Conservation (phyloP, 257 asterid genomes). For the Nicotiana tomentosiformis region DNA sequence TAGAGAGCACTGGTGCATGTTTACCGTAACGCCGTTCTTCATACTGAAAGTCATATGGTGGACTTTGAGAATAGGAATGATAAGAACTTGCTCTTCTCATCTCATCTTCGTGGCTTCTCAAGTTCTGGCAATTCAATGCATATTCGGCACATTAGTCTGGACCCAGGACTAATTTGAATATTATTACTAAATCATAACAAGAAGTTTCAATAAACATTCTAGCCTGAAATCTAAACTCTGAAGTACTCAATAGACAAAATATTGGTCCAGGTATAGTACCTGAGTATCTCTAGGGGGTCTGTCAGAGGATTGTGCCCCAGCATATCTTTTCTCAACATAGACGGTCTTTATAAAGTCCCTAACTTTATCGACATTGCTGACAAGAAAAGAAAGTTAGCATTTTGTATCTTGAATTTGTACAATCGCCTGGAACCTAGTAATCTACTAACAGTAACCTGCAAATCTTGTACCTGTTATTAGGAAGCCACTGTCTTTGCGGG, state of each 20-base stretch:
- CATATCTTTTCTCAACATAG: conserved; percentile 56
- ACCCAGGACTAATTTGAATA: conserved; percentile 11
- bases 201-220: conserved; percentile 15
- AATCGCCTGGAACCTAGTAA: not conserved
- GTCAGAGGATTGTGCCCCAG: conserved; percentile 45
- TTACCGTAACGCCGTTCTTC: conserved; percentile 90
- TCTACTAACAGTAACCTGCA: not conserved
- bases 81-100: conserved; percentile 92
- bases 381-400: conserved; percentile 14
- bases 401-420: not conserved
- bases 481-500: conserved; percentile 54
- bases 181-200: conserved; percentile 3
- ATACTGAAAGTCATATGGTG: conserved; percentile 95
- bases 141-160: conserved; percentile 21
- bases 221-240: not conserved
- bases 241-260: conserved; percentile 9
- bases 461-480: conserved; percentile 58
- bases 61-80: conserved; percentile 96
- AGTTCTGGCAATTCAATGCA: conserved; percentile 42
- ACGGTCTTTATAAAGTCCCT: conserved; percentile 70
- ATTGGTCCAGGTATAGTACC: conserved; percentile 37
- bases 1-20: conserved; percentile 54
- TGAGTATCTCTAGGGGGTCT: conserved; percentile 80
- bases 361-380: conserved; percentile 79
- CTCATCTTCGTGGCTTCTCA: conserved; percentile 64